Evolutionary conservation across 2,329 filamentous ascomycete species (phyloP).

Genomic region (Aspergillus niger): DNA sequence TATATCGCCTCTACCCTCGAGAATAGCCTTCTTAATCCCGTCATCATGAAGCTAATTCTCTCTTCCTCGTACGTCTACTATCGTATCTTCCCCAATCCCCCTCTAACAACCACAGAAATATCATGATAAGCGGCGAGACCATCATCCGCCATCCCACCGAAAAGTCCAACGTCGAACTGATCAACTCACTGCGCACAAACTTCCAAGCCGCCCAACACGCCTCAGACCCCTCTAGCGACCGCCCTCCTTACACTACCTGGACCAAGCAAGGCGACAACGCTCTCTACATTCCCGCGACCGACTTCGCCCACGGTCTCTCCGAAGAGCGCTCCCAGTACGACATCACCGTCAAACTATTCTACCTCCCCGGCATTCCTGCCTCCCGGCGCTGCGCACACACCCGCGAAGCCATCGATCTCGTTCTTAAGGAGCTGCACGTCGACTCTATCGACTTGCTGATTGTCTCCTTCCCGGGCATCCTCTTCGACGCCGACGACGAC

Average conservation of each 20-base stretch:
- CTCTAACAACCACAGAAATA: conserved; percentile 60
- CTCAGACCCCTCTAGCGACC: conserved; percentile 10
- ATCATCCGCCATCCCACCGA: conserved; percentile 78
- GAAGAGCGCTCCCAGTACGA: conserved; percentile 88
- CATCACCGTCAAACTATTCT: conserved; percentile 94
- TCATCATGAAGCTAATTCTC: conserved; percentile 76
- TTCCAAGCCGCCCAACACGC: conserved; percentile 70
- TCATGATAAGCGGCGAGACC: conserved; percentile 80
- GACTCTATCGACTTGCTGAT: conserved; percentile 82
- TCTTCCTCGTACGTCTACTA: conserved; percentile 72
- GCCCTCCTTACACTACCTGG: conserved; percentile 56
- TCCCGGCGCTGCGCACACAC: conserved; percentile 69
- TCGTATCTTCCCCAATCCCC: not conserved
- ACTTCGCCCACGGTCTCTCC: conserved; percentile 70
- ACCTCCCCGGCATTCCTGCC: conserved; percentile 70
- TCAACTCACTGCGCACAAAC: conserved; percentile 82
- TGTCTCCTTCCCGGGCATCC: conserved; percentile 87
- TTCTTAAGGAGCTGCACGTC: conserved; percentile 76
- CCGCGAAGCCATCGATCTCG: conserved; percentile 74
- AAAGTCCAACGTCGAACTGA: conserved; percentile 91
- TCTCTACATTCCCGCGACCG: conserved; percentile 76
- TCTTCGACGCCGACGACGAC: conserved; percentile 90
- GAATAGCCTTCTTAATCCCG: not conserved
- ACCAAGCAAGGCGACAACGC: conserved; percentile 63
- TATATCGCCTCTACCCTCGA: not conserved